Evolutionary conservation across 495 filamentous ascomycete species (phyloP).

Genomic region (Penicillium parvum): DNA sequence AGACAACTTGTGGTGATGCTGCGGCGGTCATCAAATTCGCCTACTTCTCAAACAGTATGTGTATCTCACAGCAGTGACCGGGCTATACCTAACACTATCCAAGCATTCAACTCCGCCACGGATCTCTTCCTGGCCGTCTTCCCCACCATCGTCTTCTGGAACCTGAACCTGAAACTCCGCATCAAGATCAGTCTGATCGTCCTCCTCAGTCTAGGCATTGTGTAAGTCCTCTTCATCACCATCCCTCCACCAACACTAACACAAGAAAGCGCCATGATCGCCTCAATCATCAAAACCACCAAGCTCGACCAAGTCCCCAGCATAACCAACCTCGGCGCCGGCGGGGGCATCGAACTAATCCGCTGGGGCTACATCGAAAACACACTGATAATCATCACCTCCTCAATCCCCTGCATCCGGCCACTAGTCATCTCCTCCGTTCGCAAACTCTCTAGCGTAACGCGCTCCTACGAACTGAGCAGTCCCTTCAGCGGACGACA

Average conservation of each 20-base stretch:
- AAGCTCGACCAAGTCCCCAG: conserved; percentile 33
- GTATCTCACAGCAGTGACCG: too few relatives aligned
- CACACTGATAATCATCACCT: conserved; percentile 34
- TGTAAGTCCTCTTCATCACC: conserved; percentile 21
- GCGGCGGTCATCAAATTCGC: conserved; percentile 26
- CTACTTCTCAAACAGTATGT: conserved; percentile 33
- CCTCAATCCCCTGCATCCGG: conserved; percentile 33
- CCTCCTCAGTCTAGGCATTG: conserved; percentile 37
- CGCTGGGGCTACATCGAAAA: conserved; percentile 35
- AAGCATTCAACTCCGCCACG: conserved; percentile 39
- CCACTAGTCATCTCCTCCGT: conserved; percentile 36
- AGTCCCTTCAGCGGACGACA: conserved; percentile 17
- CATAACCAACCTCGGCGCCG: conserved; percentile 28
- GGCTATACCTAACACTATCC: background rate
- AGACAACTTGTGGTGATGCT: conserved; percentile 25
- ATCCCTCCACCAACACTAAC: background rate
- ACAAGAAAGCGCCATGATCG: conserved; percentile 30
- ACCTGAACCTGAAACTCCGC: conserved; percentile 34
- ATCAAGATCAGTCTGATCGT: conserved; percentile 38
- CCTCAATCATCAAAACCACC: conserved; percentile 43
- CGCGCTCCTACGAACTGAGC: conserved; percentile 33
- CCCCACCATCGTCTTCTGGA: conserved; percentile 42
- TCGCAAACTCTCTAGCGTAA: conserved; percentile 33
- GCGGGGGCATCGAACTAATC: conserved; percentile 28
- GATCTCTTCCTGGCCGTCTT: conserved; percentile 42